These are phyloP conservation scores for Telopea speciosissima DNA, from an alignment of 177 flowering plant species.

Conservation along the genomic window DNA sequence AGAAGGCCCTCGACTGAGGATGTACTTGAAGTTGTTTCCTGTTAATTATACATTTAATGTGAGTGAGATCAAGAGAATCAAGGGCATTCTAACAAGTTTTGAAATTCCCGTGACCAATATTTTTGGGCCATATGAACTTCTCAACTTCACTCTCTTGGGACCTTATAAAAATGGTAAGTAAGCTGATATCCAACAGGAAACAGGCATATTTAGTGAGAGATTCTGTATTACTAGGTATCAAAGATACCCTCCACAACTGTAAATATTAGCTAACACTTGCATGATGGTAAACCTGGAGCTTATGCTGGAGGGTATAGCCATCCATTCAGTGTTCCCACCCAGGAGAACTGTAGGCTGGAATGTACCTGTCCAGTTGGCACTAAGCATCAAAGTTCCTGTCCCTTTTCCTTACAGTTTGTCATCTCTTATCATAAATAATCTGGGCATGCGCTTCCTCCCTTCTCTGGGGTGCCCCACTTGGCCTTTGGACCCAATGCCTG, in stretches of 20 bases:
- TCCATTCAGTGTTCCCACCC: background rate
- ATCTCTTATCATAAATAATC: background rate
- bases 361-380: background rate
- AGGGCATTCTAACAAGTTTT: slow-evolving; percentile 57
- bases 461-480: background rate
- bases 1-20: slow-evolving; percentile 75
- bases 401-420: background rate
- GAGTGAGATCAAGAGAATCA: slow-evolving; percentile 62
- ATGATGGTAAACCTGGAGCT: background rate
- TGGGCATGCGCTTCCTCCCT: background rate
- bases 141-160: slow-evolving; percentile 49
- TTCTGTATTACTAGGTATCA: background rate
- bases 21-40: slow-evolving; percentile 76
- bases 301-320: background rate
- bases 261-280: background rate
- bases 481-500: no score
- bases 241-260: background rate
- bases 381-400: background rate
- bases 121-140: slow-evolving; percentile 89
- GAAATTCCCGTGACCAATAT: slow-evolving; percentile 42
- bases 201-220: background rate
- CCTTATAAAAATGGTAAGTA: slow-evolving; percentile 56
- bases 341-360: background rate
- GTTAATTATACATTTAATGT: slow-evolving; percentile 33
- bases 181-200: background rate